phyloP scores from a whole-genome alignment of 148 eudicot genomes.

The Fagopyrum esculentum region DNA sequence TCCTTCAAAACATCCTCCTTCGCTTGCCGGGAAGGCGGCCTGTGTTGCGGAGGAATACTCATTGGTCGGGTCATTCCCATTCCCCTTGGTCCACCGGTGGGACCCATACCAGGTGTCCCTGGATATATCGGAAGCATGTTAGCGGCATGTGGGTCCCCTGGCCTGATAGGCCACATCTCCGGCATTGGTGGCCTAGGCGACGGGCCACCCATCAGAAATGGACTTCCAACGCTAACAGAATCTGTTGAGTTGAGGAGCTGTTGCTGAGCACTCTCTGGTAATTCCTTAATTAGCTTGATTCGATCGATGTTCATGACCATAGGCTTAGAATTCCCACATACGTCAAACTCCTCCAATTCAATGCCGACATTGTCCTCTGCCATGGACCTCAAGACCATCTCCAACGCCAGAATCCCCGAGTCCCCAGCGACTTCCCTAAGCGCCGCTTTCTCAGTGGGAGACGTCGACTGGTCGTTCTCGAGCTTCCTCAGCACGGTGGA shows the following conservation, averaged over 20 bases:
- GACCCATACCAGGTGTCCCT: constrained; percentile 44
- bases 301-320: constrained; percentile 75
- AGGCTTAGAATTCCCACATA: constrained; percentile 69
- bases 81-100: constrained; percentile 52
- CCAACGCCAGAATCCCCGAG: constrained; percentile 54
- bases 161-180: constrained; percentile 54
- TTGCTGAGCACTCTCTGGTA: constrained; percentile 47
- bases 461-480: constrained; percentile 42
- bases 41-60: constrained; percentile 58
- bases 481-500: constrained; percentile 65
- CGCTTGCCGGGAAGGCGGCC: constrained; percentile 41
- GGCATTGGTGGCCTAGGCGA: constrained; percentile 31
- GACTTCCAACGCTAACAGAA: constrained; percentile 15
- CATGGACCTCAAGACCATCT: constrained; percentile 63
- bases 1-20: constrained; percentile 89
- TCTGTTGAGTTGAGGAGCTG: constrained; percentile 24
- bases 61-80: constrained; percentile 58
- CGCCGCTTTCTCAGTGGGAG: constrained; percentile 51
- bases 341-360: constrained; percentile 67
- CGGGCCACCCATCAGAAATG: constrained; percentile 31
- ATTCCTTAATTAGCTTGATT: constrained; percentile 48
- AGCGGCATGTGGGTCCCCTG: constrained; percentile 29
- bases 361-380: constrained; percentile 65
- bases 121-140: constrained; percentile 45
- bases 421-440: constrained; percentile 65